Base-by-base conservation (phyloP, 352 stramenopile genomes). In the Phytopythium oedochilum region DNA sequence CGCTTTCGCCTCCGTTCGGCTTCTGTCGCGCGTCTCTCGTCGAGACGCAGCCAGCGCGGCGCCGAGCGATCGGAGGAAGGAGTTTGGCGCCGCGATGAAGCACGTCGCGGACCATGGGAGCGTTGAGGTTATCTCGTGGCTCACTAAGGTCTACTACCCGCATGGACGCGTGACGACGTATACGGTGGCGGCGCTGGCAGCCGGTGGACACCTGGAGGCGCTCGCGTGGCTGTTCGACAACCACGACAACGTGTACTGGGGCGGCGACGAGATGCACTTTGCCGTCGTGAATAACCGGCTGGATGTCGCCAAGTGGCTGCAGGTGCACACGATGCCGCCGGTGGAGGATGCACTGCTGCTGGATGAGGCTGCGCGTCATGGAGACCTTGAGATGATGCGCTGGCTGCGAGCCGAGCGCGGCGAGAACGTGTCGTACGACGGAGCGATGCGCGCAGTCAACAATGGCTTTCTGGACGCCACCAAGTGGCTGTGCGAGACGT, bases 211-310 rank as follows among this genome's bases (percentile, higher is more conserved):
- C n/a, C 17, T 71, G 26, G 23, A 34, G 12, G 55, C 68, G 25
- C 48, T 71, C n/a, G 40, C 55, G 26, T 71, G 64, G 64, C 38
- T 71, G 25, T 71, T 71, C 39, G 28, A 57, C n/a, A 53, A 68
- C 47, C 60, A 71, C 14, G 63, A 70, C 18, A 26, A 66, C 39
- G 63, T 70, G 29, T 70, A 66, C 32, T 70, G 63, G 63, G 63
- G 63, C 6, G 63, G 63, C 0, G 63, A 66, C 29, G 63, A 70
- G 45, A 70, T 70, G 63, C 64, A 61, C 43, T 53, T 34, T 25
- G 63, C 63, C 0, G 63, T 70, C 29, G 59, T 50, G 0, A 53
- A 63, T 32, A 66, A 70, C 49, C 63, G 38, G 58, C 62, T 45
- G 39, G 64, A 54, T 34, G 64, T 44, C 22, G 61, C 20, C 40